phyloP scores from a whole-genome alignment of 768 basidiomycete species.

The Holtermannia corniformis region DNA sequence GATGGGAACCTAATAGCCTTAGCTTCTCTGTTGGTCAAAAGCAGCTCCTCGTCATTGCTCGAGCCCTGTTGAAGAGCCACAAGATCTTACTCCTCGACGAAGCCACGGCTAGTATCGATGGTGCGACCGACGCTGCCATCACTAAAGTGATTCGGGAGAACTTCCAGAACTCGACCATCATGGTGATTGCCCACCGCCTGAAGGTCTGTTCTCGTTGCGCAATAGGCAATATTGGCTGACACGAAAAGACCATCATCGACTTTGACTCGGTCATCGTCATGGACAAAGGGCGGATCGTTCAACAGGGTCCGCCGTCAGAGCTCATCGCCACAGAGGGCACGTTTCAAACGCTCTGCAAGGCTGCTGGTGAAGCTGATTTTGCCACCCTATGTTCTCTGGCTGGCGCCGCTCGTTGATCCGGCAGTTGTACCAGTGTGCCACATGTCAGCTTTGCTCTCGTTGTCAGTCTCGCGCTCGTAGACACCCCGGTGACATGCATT shows the following conservation, averaged over 20 bases:
- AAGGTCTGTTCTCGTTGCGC: constrained; percentile 8
- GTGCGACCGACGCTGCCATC: constrained; percentile 31
- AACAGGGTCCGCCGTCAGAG: constrained; percentile 24
- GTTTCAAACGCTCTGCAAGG: constrained; percentile 23
- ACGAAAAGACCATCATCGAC: constrained; percentile 33
- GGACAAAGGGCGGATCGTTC: constrained; percentile 27
- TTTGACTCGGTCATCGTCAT: constrained; percentile 35
- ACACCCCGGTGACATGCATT: too few relatives aligned
- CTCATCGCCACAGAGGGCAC: constrained; percentile 23
- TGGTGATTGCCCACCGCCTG: constrained; percentile 37
- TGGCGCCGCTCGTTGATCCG: too few relatives aligned
- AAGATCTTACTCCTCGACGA: constrained; percentile 35
- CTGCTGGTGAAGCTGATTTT: constrained; percentile 26
- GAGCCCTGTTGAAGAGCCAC: constrained; percentile 28
- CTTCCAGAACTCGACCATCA: constrained; percentile 24
- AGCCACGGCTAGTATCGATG: constrained; percentile 35
- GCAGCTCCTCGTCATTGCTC: constrained; percentile 35
- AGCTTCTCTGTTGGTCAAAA: constrained; percentile 36
- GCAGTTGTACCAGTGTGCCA: too few relatives aligned
- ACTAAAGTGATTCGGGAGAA: constrained; percentile 26
- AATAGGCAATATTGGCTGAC: background rate
- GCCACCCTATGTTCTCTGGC: constrained; percentile 18
- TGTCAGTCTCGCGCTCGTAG: too few relatives aligned
- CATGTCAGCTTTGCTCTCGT: too few relatives aligned
- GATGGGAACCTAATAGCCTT: background rate